Percentiles rank a stretch among this genome's conserved stretches.
Conservation (phyloP, 441 rosid genomes). For the Mallotus japonicus region DNA sequence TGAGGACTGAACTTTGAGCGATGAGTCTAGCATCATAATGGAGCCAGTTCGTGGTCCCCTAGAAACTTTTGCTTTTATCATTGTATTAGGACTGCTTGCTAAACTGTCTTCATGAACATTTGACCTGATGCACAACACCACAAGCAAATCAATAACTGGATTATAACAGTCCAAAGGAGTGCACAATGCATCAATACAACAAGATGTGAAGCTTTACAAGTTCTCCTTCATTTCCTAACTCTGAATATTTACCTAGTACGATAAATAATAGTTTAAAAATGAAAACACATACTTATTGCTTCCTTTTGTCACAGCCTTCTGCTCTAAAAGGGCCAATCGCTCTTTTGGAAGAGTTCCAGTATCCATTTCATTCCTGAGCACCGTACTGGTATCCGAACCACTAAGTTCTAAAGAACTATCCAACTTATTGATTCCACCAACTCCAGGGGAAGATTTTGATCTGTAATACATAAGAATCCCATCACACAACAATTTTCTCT, state of each 20-base stretch:
- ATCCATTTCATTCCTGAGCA: conserved; percentile 62
- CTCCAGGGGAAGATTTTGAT: conserved; percentile 58
- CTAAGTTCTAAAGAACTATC: conserved; percentile 56
- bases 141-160: conserved; percentile 22
- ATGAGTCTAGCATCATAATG: conserved; percentile 61
- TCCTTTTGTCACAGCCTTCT: conserved; percentile 56
- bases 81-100: conserved; percentile 49
- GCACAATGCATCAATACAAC: background rate
- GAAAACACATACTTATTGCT: conserved; percentile 50
- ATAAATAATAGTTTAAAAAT: conserved; percentile 15
- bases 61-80: conserved; percentile 63
- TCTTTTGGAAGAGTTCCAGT: conserved; percentile 54
- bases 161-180: conserved; percentile 8
- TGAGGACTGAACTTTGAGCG: conserved; percentile 51
- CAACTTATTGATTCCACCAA: conserved; percentile 54
- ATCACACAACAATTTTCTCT: conserved; percentile 2
- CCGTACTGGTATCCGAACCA: conserved; percentile 47
- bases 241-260: conserved; percentile 7
- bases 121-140: conserved; percentile 45
- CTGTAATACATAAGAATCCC: conserved; percentile 40
- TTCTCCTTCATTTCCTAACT: conserved; percentile 1
- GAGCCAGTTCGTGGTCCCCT: conserved; percentile 73
- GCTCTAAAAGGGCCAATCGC: conserved; percentile 44
- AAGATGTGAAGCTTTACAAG: conserved; percentile 7
- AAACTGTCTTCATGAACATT: conserved; percentile 52